Percentiles rank a stretch among this genome's conserved stretches.
These are phyloP conservation scores for Pseudocercospora musae DNA, from an alignment of 2,329 filamentous ascomycete genomes.

Conservation along the genomic window DNA sequence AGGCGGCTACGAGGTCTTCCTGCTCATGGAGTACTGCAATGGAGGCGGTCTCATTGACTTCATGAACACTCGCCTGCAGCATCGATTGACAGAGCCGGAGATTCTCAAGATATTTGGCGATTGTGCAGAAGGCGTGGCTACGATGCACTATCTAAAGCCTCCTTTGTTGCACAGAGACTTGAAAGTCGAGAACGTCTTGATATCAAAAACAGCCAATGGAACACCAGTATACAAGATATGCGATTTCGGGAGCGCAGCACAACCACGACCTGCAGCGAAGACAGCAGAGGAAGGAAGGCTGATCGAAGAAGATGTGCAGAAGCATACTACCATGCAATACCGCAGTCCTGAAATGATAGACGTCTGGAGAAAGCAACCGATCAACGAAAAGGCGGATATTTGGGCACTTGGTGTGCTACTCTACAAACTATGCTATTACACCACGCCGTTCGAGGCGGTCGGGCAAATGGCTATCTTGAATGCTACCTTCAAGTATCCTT, in stretches of 20 bases:
- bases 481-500: constrained; percentile 87
- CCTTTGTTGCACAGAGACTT: constrained; percentile 88
- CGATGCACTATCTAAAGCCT: constrained; percentile 98
- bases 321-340: constrained; percentile 96
- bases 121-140: constrained; percentile 91
- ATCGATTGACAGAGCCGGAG: constrained; percentile 94
- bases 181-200: constrained; percentile 97
- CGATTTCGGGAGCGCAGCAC: constrained; percentile 91
- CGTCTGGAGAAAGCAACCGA: constrained; percentile 91
- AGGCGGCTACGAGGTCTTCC: constrained; percentile 94
- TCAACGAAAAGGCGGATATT: constrained; percentile 98
- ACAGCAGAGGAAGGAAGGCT: constrained; percentile 84
- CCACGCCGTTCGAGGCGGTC: constrained; percentile 95
- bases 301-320: constrained; percentile 95
- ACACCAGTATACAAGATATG: constrained; percentile 86
- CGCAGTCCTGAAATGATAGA: constrained; percentile 98
- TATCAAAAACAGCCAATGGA: constrained; percentile 59
- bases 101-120: constrained; percentile 96
- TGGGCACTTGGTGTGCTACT: constrained; percentile 93
- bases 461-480: constrained; percentile 97
- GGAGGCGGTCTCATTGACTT: constrained; percentile 97
- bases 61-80: constrained; percentile 97
- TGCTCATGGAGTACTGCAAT: constrained; percentile 96
- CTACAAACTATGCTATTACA: constrained; percentile 99
- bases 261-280: constrained; percentile 77